Conservation (phyloP, 768 basidiomycete genomes). For the Clavaria fumosa region DNA sequence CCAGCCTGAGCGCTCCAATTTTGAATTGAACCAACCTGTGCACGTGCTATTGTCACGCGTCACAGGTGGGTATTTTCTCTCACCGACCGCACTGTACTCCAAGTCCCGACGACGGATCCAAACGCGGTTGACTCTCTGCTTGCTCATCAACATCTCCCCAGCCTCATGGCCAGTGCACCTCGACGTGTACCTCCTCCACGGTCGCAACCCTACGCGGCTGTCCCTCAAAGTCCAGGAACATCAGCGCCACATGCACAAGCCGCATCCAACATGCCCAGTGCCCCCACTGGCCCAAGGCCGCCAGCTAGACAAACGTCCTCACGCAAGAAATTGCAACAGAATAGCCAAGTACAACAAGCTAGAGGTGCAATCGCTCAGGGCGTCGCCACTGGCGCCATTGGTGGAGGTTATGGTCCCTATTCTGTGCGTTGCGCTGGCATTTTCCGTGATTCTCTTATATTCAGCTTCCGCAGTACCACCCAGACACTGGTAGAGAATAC, state of each 20-base stretch:
- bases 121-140: slow-evolving; percentile 1
- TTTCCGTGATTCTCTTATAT: slow-evolving; percentile 4
- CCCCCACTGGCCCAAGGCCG: slow-evolving; percentile 17
- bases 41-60: too few relatives aligned
- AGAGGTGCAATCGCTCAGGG: slow-evolving; percentile 53
- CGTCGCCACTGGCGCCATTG: slow-evolving; percentile 69
- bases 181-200: slow-evolving; percentile 26
- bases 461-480: slow-evolving; percentile 36
- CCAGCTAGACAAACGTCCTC: too few relatives aligned
- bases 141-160: slow-evolving; percentile 5
- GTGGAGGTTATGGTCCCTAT: slow-evolving; percentile 74
- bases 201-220: slow-evolving; percentile 45
- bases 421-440: slow-evolving; percentile 35
- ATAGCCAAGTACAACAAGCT: too few relatives aligned
- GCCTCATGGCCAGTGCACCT: slow-evolving; percentile 19
- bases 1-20: too few relatives aligned
- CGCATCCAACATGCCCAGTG: slow-evolving; percentile 15
- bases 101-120: not conserved
- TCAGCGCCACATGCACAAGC: slow-evolving; percentile 14
- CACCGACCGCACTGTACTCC: too few relatives aligned
- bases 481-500: slow-evolving; percentile 27
- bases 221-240: slow-evolving; percentile 43
- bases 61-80: too few relatives aligned
- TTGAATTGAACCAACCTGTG: too few relatives aligned
- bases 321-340: too few relatives aligned